A percentile compares a stretch with the other conserved stretches of the same genome.
Conservation (phyloP, 108 stramenopile species). For the Cyclotella atomus region DNA sequence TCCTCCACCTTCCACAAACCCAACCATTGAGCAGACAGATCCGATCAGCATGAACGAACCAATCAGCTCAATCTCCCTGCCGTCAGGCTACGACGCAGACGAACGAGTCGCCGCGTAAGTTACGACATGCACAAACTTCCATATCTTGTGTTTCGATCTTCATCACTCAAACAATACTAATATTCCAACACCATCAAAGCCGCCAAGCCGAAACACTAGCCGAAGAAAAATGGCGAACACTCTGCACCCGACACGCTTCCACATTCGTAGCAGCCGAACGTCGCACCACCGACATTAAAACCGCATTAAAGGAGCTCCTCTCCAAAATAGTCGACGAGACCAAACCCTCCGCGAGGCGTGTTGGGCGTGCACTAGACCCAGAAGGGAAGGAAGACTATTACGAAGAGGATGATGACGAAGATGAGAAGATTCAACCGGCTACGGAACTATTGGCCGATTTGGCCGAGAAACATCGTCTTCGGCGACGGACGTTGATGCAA, state of each 20-base stretch:
- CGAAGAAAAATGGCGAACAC: slow-evolving; percentile 72
- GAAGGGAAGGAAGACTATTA: slow-evolving; percentile 60
- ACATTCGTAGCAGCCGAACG: slow-evolving; percentile 87
- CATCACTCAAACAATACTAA: too few species aligned
- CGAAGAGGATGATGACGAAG: slow-evolving; percentile 35
- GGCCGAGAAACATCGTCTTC: slow-evolving; percentile 82
- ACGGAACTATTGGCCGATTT: slow-evolving; percentile 58
- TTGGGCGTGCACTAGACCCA: slow-evolving; percentile 64
- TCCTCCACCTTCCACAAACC: too few species aligned
- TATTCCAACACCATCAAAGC: neutral
- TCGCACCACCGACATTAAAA: slow-evolving; percentile 64
- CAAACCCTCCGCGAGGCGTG: slow-evolving; percentile 53
- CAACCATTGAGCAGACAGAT: neutral
- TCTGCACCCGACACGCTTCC: slow-evolving; percentile 80
- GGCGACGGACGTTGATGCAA: slow-evolving; percentile 81
- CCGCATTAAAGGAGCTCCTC: slow-evolving; percentile 63
- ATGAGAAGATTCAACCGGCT: slow-evolving; percentile 46
- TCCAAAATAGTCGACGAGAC: slow-evolving; percentile 34
- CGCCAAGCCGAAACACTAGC: slow-evolving; percentile 71
- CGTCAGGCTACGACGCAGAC: slow-evolving; percentile 47
- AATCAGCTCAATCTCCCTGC: neutral
- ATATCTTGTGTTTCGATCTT: neutral
- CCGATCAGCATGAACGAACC: neutral
- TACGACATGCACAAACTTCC: neutral
- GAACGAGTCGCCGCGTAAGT: slow-evolving; percentile 68